These are phyloP conservation scores for Neospermospora avenae DNA, from an alignment of 2,329 filamentous ascomycete genomes.

Conservation along the genomic window DNA sequence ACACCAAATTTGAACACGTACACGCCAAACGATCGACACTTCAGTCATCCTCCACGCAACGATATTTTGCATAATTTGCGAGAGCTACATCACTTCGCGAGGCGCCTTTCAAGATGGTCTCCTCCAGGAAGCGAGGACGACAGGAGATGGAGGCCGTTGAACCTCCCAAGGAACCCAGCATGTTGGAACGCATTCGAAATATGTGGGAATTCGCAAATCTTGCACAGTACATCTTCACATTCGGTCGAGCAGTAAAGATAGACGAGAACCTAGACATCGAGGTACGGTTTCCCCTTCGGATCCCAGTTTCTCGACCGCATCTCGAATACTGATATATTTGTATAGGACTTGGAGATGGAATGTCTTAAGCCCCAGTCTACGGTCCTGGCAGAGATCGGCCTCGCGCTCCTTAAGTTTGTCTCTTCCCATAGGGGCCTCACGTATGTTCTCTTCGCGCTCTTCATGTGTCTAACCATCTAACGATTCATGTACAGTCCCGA, in stretches of 20 bases:
- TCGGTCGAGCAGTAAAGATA: constrained; percentile 86
- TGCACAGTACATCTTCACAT: constrained; percentile 89
- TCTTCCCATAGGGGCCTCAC: constrained; percentile 91
- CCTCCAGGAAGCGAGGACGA: constrained; percentile 47
- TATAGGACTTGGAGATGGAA: constrained; percentile 81
- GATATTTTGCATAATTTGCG: not conserved
- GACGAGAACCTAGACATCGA: constrained; percentile 87
- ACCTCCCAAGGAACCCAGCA: constrained; percentile 31
- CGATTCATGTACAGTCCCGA: constrained; percentile 58
- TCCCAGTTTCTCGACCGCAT: not conserved
- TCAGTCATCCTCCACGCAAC: not conserved
- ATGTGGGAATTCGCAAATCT: constrained; percentile 96
- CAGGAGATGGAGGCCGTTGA: constrained; percentile 41
- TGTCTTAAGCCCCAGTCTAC: constrained; percentile 78
- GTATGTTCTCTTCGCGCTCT: constrained; percentile 51
- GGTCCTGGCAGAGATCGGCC: constrained; percentile 74
- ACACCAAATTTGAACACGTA: not conserved
- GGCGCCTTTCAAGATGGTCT: constrained; percentile 38
- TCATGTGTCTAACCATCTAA: not conserved
- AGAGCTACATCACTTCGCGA: not conserved
- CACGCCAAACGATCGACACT: not conserved
- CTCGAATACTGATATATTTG: constrained; percentile 14
- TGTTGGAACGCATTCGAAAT: constrained; percentile 71
- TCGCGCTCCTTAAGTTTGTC: constrained; percentile 85
- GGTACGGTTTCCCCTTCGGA: constrained; percentile 49